Evolutionary conservation across 1,284 basidiomycete species (phyloP).

Genomic region (Ganoderma meredithae): DNA sequence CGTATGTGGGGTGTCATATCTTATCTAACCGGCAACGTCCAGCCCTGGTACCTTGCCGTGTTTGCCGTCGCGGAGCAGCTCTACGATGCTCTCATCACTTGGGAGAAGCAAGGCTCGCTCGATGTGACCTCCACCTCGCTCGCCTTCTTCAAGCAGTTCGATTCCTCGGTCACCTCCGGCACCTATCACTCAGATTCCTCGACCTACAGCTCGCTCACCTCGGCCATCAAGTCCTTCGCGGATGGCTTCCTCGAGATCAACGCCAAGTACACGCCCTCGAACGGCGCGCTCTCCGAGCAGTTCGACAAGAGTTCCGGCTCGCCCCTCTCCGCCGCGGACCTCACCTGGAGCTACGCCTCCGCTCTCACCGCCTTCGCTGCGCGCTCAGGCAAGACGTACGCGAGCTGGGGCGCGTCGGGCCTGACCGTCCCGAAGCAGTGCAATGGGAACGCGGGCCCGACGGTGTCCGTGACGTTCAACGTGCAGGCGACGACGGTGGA

Average conservation of each 20-base stretch:
- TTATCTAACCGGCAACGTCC: neutral
- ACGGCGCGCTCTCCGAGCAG: constrained; percentile 51
- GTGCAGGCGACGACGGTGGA: constrained; percentile 65
- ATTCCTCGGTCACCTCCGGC: constrained; percentile 43
- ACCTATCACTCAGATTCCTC: constrained; percentile 44
- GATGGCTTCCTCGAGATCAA: constrained; percentile 51
- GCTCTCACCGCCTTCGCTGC: constrained; percentile 51
- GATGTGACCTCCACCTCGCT: constrained; percentile 49
- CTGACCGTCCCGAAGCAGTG: constrained; percentile 59
- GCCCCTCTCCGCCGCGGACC: constrained; percentile 48
- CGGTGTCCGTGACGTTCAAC: constrained; percentile 69
- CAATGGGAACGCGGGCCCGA: constrained; percentile 43
- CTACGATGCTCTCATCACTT: constrained; percentile 51
- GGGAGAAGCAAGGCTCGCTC: constrained; percentile 44
- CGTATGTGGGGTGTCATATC: neutral
- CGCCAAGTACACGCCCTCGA: constrained; percentile 49
- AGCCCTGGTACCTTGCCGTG: constrained; percentile 55
- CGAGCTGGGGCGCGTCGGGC: constrained; percentile 73
- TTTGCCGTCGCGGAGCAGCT: constrained; percentile 54
- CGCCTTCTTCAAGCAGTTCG: constrained; percentile 51
- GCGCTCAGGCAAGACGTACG: constrained; percentile 42
- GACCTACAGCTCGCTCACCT: constrained; percentile 45
- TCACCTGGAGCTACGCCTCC: constrained; percentile 54
- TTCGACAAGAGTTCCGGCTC: constrained; percentile 43
- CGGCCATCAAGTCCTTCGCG: constrained; percentile 47